Evolutionary conservation across 306 rosid species (phyloP), one percentile per base, ranked within the genome.

Genomic region (Dalbergia oliveri): DNA sequence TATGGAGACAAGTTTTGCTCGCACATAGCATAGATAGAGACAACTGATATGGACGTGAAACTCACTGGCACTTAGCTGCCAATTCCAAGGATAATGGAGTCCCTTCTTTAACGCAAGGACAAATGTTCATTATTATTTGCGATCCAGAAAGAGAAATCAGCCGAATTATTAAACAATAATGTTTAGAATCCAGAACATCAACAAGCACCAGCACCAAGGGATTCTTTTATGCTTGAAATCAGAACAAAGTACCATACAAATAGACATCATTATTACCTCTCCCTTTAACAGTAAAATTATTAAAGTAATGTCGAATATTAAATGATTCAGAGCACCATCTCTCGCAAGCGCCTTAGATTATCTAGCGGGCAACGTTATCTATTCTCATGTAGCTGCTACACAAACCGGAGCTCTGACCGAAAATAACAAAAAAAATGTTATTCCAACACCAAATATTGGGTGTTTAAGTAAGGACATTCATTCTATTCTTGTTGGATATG

Each of bases 21-120:
- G 47, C 10, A 43, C 6, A 9, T 66, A 10, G 69, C 47, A 54
- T 58, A 34, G 51, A 72, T 69, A n/a, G 70, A 67, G 66, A 49
- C 86, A 70, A 69, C 69, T 69, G 72, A 66, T 75, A 16, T 12
- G 9, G 62, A 35, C 50, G 4, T 23, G 63, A 53, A 50, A 13
- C 53, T 69, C 31, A 69, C 34, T 77, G 74, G 74, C 75, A 13
- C 79, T 59, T 4, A 68, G 77, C 58, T 69, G 81, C 60, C 23
- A 75, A 74, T 66, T 82, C 78, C 73, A 76, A 69, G 76, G 7
- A 4, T 37, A 37, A 50, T 70, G 12, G 53, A 26, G 35, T 82
- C 85, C 69, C 78, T 61, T 75, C 76, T 76, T 81, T 50, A 14
- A 63, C 73, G 21, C 51, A 70, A 50, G 26, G 44, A 57, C 10